A percentile compares a stretch with the other conserved stretches of the same genome.
Evolutionary conservation across 257 asterid species (phyloP).

Genomic region (Solanum infundibuliforme): DNA sequence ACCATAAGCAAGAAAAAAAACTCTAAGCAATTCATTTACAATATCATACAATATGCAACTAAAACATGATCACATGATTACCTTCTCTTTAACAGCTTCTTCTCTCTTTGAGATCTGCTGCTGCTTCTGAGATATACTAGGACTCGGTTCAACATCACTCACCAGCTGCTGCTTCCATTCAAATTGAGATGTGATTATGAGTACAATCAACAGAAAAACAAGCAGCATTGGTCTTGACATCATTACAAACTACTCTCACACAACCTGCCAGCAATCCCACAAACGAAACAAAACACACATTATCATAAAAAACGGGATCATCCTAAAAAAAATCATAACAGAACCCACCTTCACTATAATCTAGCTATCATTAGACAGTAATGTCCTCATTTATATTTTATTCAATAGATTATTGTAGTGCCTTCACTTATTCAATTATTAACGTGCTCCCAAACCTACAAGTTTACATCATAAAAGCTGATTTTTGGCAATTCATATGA

Average conservation of each 20-base stretch:
- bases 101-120: slow-evolving; percentile 49
- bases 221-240: slow-evolving; percentile 80
- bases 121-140: slow-evolving; percentile 55
- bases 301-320: not conserved
- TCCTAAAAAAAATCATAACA: not conserved
- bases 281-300: not conserved
- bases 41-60: not conserved
- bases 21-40: not conserved
- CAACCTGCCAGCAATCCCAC: slow-evolving; percentile 23
- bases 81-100: slow-evolving; percentile 77
- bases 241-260: slow-evolving; percentile 24
- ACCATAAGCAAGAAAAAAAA: not conserved
- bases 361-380: not conserved
- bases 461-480: not conserved
- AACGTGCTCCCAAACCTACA: not conserved
- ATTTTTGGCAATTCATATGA: not conserved
- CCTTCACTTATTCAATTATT: not conserved
- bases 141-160: slow-evolving; percentile 46
- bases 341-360: not conserved
- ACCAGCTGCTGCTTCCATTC: slow-evolving; percentile 80
- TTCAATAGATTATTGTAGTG: not conserved
- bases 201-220: slow-evolving; percentile 52
- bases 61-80: slow-evolving; percentile 3
- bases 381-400: not conserved
- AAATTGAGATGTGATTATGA: slow-evolving; percentile 72